These are phyloP conservation scores for Colletotrichum tropicale DNA, from an alignment of 2,329 filamentous ascomycete genomes.

Conservation along the genomic window DNA sequence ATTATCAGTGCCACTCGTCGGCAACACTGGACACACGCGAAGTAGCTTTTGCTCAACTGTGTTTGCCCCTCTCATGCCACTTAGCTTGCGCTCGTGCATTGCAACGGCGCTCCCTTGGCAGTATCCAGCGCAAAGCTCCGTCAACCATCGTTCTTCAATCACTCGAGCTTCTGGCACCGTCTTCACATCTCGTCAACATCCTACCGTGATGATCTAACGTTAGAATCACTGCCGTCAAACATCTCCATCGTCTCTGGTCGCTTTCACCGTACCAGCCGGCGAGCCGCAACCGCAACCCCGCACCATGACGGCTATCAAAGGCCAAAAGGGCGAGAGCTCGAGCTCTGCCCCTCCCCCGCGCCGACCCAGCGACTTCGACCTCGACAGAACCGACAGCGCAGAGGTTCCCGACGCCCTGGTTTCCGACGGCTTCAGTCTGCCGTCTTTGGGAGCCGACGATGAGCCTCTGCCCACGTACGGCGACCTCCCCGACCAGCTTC, in stretches of 20 bases:
- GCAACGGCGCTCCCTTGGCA: background rate
- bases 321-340: slow-evolving; percentile 5
- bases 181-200: background rate
- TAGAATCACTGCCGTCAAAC: background rate
- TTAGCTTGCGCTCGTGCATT: background rate
- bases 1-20: background rate
- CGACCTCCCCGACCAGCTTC: slow-evolving; percentile 58
- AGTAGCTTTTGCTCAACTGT: background rate
- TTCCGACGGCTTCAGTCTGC: slow-evolving; percentile 43
- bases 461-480: slow-evolving; percentile 64
- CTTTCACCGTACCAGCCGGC: background rate
- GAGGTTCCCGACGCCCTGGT: slow-evolving; percentile 35
- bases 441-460: slow-evolving; percentile 42
- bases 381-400: slow-evolving; percentile 21
- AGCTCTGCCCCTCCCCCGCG: slow-evolving; percentile 12
- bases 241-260: background rate
- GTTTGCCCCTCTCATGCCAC: background rate
- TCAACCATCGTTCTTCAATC: background rate
- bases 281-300: background rate
- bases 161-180: background rate
- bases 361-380: slow-evolving; percentile 1
- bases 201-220: background rate
- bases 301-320: slow-evolving; percentile 17
- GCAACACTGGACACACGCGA: background rate
- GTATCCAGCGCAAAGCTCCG: background rate